Conservation (phyloP, 805 yeast species). For the Saccharomyces jurei region DNA sequence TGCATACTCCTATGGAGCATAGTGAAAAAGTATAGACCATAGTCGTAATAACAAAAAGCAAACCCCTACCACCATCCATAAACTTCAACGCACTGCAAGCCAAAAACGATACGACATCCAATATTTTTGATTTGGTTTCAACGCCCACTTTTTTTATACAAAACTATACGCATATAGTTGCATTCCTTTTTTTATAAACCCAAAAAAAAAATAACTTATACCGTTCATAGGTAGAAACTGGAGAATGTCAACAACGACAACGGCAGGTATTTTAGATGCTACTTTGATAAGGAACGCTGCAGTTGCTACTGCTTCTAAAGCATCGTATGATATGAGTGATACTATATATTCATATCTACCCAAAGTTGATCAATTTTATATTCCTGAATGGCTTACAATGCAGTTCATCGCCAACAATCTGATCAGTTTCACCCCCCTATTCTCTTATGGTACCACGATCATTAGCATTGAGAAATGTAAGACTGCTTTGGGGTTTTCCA, state of each 20-base stretch:
- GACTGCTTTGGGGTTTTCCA: conserved; percentile 71
- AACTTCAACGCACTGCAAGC: not conserved
- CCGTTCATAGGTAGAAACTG: not conserved
- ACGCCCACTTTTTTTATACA: not conserved
- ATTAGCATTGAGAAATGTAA: conserved; percentile 53
- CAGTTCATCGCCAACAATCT: conserved; percentile 54
- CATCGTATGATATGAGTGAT: conserved; percentile 9
- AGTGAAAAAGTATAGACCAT: not conserved
- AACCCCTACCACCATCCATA: not conserved
- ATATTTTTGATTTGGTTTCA: not conserved
- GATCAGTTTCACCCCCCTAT: conserved; percentile 73
- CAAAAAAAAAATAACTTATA: not conserved
- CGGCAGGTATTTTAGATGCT: not conserved
- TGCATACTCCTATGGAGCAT: not conserved
- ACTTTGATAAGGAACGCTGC: conserved; percentile 3
- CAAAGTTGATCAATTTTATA: conserved; percentile 36
- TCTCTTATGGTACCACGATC: conserved; percentile 82
- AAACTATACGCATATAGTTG: not conserved
- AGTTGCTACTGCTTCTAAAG: not conserved
- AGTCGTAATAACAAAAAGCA: not conserved
- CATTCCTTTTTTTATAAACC: not conserved
- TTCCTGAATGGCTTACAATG: conserved; percentile 44
- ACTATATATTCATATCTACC: conserved; percentile 28
- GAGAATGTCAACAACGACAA: not conserved
- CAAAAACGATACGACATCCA: not conserved